Conservation (phyloP, 106 monocot genomes). For the Vanilla planifolia region DNA sequence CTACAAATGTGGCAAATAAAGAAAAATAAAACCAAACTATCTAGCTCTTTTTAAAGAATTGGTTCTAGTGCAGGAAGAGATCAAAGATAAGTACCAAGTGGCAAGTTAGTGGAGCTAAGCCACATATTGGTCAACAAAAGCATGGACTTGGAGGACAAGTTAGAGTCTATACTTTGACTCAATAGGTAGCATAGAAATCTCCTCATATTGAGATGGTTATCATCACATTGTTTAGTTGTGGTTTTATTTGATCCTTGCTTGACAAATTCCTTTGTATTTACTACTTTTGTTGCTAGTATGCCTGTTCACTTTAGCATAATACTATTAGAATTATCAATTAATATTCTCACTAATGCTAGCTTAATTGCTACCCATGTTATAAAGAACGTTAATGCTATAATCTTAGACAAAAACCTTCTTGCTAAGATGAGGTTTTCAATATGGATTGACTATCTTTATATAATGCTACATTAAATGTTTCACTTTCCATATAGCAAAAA, state of each 20-base stretch:
- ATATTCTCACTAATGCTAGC: background rate
- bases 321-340: background rate
- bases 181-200: background rate
- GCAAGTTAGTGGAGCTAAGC: background rate
- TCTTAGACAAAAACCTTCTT: no score
- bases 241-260: background rate
- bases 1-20: background rate
- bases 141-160: background rate
- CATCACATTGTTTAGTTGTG: background rate
- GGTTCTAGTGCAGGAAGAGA: no score
- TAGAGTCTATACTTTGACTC: constrained; percentile 2
- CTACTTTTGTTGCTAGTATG: background rate
- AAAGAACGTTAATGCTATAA: no score
- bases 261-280: background rate
- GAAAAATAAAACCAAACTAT: background rate
- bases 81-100: background rate
- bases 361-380: background rate
- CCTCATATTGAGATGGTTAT: background rate
- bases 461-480: background rate
- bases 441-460: constrained; percentile 1
- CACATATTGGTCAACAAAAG: background rate
- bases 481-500: background rate
- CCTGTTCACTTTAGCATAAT: background rate
- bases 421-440: background rate
- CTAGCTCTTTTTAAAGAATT: background rate